Evolutionary conservation across 2,329 filamentous ascomycete genomes (phyloP), one percentile per base, ranked within the genome.

Genomic region (Apiospora malaysiana): DNA sequence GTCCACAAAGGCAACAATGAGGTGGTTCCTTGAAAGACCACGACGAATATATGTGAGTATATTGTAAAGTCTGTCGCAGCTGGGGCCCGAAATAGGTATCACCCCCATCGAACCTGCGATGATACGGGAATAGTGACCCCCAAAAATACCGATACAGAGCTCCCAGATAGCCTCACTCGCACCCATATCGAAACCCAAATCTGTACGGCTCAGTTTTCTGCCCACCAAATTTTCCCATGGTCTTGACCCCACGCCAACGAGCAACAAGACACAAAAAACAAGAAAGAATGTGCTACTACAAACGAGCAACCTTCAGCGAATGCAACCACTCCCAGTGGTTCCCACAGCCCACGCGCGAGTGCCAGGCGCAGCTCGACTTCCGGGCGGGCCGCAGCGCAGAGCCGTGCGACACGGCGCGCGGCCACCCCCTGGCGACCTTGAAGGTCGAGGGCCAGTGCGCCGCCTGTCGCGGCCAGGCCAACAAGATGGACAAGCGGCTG

Each of bases 271-370:
- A n/a, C n/a, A n/a, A n/a, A n/a, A n/a, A 51, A 27, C 10, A 51
- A 14, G 14, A 27, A 16, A n/a, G n/a, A 1, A 80, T 80, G 78
- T 80, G 78, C 66, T 69, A 43, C 21, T 75, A 77, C 74, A 70
- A 66, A 40, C 73, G 75, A n/a, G 75, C 75, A 56, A 72, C 72
- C 1, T 69, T 77, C 43, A 77, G 72, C 70, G 5, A 27, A 14
- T 80, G 78, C 72, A 79, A 79, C 73, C 78, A 79, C 72, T 40
- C 71, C 2, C 70, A 71, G 7, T 43, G 72, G 40, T 70, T 70
- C 5, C 21, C 65, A 1, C 40, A 69, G 42, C 74, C 74, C 2
- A 16, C 74, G 25, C 46, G 46, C 8, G 5, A 46, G 12, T 80
- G 78, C 59, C 10, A 69, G 10, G 18, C 16, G 18, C 76, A 76